Evolutionary conservation across 257 asterid species (phyloP), one percentile per base, ranked within the genome.

Genomic region (Knoxia roxburghii): DNA sequence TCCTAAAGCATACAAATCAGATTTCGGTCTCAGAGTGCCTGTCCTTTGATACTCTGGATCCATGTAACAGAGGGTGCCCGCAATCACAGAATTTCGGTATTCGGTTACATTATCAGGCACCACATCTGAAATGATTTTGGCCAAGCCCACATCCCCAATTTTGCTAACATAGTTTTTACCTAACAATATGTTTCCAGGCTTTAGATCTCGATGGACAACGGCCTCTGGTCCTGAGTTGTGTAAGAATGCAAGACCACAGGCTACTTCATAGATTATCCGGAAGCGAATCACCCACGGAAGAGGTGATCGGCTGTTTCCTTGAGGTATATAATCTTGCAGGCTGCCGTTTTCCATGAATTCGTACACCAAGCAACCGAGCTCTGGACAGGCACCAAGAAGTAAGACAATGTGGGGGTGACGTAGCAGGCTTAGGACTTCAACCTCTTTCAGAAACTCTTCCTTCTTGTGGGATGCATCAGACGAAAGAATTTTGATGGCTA

Each of bases 11-110:
- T 83, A 91, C 1, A 91, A 77, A 83, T 91, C 98, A 10, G 98
- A 91, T 77, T 91, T 91, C 50, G 95, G 95, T 58, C 97, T 76
- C 37, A 91, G 77, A 13, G 97, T 91, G 65, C 97, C 97, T 4
- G 97, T 91, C 73, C 93, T 79, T 68, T 78, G 96, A 75, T 91
- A 91, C 73, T 91, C 97, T 0, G 97, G 97, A 80, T 91, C 97
- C 87, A 91, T 85, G 82, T 91, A 91, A 74, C 66, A 79, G 13
- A 91, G 61, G 23, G 98, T 89, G 51, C 97, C 98, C 26, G 97
- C 96, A 49, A 91, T 62, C 65, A 89, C 64, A 50, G 97, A 85
- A 76, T 87, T 86, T 69, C 82, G 66, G 48, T 89, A 89, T 69
- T 83, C 97, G 1, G 98, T 89, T 61, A 89, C 57, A 68, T 74